Evolutionary conservation across 2,329 filamentous ascomycete genomes (phyloP).

Genomic region (Aspergillus novofumigatus): DNA sequence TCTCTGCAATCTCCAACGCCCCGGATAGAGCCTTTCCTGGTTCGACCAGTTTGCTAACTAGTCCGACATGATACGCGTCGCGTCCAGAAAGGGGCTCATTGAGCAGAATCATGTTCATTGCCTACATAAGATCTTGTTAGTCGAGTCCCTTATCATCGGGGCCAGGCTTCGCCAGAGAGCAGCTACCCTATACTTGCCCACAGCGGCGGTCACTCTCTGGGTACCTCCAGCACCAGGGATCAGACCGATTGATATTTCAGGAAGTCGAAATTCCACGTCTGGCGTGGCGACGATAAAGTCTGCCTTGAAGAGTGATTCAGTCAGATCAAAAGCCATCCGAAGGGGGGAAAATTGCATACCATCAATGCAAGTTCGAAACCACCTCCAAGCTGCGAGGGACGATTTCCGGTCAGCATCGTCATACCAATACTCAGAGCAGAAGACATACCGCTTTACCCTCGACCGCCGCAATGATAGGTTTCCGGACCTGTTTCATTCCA

Average conservation of each 20-base stretch:
- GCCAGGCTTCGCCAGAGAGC: neutral
- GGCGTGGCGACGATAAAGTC: conserved; percentile 7
- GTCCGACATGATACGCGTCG: conserved; percentile 1
- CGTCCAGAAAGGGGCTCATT: conserved; percentile 3
- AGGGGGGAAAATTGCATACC: neutral
- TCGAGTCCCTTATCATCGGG: neutral
- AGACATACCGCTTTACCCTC: conserved; percentile 8
- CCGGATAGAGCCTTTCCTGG: neutral
- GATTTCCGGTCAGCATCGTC: neutral
- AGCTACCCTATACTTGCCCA: conserved; percentile 9
- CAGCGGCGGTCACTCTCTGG: conserved; percentile 3
- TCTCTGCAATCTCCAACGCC: conserved; percentile 1
- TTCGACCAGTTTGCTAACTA: conserved; percentile 2
- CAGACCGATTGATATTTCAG: conserved; percentile 7
- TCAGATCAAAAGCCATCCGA: no score
- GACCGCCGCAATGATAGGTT: conserved; percentile 7
- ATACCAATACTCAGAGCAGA: neutral
- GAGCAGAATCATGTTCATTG: conserved; percentile 9
- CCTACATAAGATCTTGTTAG: neutral
- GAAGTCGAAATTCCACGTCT: conserved; percentile 1
- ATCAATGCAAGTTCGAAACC: conserved; percentile 11
- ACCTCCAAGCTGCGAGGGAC: conserved; percentile 2
- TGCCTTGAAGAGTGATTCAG: neutral
- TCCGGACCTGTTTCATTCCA: conserved; percentile 3
- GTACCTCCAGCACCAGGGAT: conserved; percentile 10